A percentile compares a stretch with the other conserved stretches of the same genome.
Evolutionary conservation across 306 rosid genomes (phyloP).

Genomic region (Malus domestica): DNA sequence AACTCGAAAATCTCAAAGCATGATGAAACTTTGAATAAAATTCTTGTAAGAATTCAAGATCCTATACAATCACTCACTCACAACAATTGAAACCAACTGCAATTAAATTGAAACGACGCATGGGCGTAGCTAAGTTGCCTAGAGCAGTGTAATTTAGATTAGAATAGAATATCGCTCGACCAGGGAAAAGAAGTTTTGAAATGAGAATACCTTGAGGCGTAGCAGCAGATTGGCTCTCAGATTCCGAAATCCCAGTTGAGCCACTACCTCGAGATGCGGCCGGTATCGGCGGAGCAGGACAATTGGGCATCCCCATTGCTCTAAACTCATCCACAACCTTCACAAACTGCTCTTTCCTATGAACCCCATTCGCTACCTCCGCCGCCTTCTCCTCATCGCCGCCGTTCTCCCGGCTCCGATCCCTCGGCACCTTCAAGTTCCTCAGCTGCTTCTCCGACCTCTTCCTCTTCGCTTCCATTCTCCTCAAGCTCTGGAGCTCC

Average conservation of each 20-base stretch:
- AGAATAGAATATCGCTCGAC: too few relatives aligned
- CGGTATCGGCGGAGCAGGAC: neutral
- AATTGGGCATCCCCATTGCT: slow-evolving; percentile 17
- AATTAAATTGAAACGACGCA: too few relatives aligned
- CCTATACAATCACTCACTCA: neutral
- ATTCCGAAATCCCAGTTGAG: slow-evolving; percentile 43
- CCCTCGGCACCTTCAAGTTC: slow-evolving; percentile 35
- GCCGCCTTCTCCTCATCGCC: slow-evolving; percentile 10
- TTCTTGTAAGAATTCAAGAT: neutral
- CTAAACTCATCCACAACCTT: slow-evolving; percentile 14
- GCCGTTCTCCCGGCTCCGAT: slow-evolving; percentile 22
- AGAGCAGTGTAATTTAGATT: too few relatives aligned
- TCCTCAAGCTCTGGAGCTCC: slow-evolving; percentile 62
- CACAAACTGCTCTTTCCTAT: slow-evolving; percentile 22
- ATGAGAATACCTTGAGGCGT: slow-evolving; percentile 30
- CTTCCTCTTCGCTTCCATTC: slow-evolving; percentile 68
- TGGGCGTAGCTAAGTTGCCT: too few relatives aligned
- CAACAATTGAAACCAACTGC: neutral
- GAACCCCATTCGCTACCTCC: slow-evolving; percentile 4
- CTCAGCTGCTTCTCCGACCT: slow-evolving; percentile 71
- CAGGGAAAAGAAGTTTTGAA: neutral
- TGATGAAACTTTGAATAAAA: neutral
- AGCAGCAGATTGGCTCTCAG: slow-evolving; percentile 25
- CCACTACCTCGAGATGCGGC: slow-evolving; percentile 36
- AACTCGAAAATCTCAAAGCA: neutral